Base-by-base conservation (phyloP, 345 rosid species). In the Brassica incana region DNA sequence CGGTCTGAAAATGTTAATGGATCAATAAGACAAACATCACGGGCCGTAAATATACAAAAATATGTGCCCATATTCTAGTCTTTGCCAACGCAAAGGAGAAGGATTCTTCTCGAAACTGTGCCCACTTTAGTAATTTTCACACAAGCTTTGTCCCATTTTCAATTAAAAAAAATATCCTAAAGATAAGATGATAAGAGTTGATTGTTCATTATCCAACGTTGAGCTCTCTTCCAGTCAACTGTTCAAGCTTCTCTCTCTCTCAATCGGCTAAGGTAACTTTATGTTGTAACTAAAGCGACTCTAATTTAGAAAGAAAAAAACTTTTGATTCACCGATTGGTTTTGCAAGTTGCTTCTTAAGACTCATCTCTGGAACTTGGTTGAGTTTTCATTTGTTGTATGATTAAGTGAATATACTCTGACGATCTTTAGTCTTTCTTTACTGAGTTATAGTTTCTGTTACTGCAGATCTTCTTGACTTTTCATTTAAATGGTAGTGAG, bases 231-330 rank as follows among this genome's bases (percentile, higher is more conserved):
- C 67, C 4, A 52, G 45, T 65, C 72, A 10, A 56, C 50, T 72
- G 36, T 58, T 40, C 6, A 8, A 27, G 43, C 69, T 78, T 67
- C 77, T 36, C 18, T 18, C 35, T 65, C 56, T 58, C 64, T 45
- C 40, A 73, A 78, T 72, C 77, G 0, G 61, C 33, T 20, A 40
- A 72, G 77, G 81, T 66, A 78, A 27, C 23, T 64, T 33, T 18
- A 1, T 23, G 36, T 12, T 29, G 66, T 29, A 29, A 1, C 1
- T 58, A 58, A 6, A 61, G 5, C 15, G 15, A 60, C 3, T 11
- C 52, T 45, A 11, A 2, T 3, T 32, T 3, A 32, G 35, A 35
- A 35, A 32, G 33, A n/a, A 4, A 11, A 2, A 11, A 5, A 61
- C 35, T 27, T 27, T 6, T 14, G 6, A n/a, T 54, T 54, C 40